Conservation (phyloP, 352 stramenopile genomes). For the Thalassiosira livingstoniorum region DNA sequence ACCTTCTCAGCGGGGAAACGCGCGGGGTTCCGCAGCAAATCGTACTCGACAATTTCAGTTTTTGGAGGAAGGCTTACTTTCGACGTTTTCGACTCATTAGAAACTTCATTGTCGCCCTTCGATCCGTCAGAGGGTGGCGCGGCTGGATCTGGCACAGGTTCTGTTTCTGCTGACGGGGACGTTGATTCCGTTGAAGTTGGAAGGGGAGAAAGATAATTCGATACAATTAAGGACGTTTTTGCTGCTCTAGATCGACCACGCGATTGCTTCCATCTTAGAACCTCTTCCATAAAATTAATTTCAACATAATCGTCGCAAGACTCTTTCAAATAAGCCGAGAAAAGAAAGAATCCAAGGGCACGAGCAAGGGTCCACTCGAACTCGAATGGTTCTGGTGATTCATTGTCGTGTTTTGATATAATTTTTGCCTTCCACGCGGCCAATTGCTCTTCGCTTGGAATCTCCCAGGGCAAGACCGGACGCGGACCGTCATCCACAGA, state of each 20-base stretch:
- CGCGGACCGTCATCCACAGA: constrained; percentile 76
- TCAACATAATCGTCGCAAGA: constrained; percentile 67
- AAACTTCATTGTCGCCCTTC: background rate
- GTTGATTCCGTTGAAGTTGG: background rate
- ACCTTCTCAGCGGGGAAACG: constrained; percentile 29
- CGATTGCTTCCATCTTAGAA: constrained; percentile 67
- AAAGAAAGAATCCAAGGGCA: constrained; percentile 78
- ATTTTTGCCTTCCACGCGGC: constrained; percentile 58
- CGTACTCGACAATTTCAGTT: constrained; percentile 50
- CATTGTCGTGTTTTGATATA: constrained; percentile 12
- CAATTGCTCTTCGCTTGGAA: constrained; percentile 74
- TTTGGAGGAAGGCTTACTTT: constrained; percentile 27
- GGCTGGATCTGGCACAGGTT: no score
- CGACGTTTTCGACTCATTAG: background rate
- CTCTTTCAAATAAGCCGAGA: constrained; percentile 82
- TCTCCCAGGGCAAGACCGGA: constrained; percentile 78
- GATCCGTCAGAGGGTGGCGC: no score
- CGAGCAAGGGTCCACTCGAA: constrained; percentile 72
- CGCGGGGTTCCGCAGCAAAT: constrained; percentile 39
- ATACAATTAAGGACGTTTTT: constrained; percentile 45
- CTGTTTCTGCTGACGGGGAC: constrained; percentile 1
- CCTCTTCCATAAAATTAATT: constrained; percentile 85
- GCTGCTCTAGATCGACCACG: constrained; percentile 50
- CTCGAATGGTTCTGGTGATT: constrained; percentile 57
- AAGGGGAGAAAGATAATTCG: constrained; percentile 45